Base-by-base conservation (phyloP, 176 grass and related monocot species). In the Typha latifolia region DNA sequence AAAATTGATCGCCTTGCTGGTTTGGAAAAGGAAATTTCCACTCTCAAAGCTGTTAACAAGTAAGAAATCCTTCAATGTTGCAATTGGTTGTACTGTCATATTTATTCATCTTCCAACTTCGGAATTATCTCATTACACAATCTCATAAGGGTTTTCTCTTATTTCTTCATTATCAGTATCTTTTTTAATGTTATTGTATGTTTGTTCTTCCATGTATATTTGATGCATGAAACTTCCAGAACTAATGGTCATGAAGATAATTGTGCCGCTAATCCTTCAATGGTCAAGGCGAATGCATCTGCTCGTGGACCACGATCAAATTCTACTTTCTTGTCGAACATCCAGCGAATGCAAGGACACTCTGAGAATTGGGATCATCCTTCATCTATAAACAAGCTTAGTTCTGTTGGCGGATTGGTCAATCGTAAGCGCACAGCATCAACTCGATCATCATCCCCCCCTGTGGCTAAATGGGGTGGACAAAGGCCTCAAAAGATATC, bases 401-500 rank as follows among this genome's bases (percentile, higher is more conserved):
- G 73, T 77, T 67, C 90, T 76, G 78, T 70, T 71, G 81, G 81
- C 78, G 84, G 91, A 66, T 53, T 69, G 37, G 63, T 77, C 73
- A 91, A 78, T 72, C 74, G 72, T 63, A 96, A 96, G 73, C 91
- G 87, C 19, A 64, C 87, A 0, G 83, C 86, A 64, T 73, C 77
- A 50, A 76, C 67, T 3, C 87, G 82, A 66, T 91, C 87, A 47
- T 79, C 90, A 72, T 88, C 91, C 52, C 84, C 84, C 74, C 82
- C 91, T 10, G 62, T 77, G 29, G 72, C 81, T 21, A 82, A 91
- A 68, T 96, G 91, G 87, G 87, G 68, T 84, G 82, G 81, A 34
- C 91, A 96, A 57, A 96, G 91, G 77, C 84, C 91, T 85, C 91
- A 82, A 43, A 96, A 96, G 76, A 85, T 89, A 72, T 90, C 86